Evolutionary conservation across 495 filamentous ascomycete species (phyloP).

Genomic region (Talaromyces wortmannii): DNA sequence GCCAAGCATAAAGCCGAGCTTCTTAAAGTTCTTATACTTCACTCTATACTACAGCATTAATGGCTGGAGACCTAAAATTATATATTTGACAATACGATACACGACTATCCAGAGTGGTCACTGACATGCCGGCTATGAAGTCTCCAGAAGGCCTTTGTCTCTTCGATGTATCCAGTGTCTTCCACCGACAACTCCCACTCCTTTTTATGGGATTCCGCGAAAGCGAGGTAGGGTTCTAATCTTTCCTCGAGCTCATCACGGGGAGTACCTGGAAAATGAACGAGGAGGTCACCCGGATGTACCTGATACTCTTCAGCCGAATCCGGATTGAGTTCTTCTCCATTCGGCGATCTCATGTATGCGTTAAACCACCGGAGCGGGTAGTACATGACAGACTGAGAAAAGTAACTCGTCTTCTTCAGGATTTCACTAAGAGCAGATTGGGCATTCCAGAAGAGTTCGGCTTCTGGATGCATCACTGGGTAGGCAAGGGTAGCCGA

Average conservation of each 20-base stretch:
- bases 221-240: neutral
- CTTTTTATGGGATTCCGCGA: neutral
- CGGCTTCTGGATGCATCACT: constrained; percentile 27
- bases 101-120: no score
- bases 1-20: constrained; percentile 4
- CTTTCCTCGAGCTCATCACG: neutral
- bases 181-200: neutral
- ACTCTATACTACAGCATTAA: no score
- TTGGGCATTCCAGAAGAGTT: constrained; percentile 30
- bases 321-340: neutral
- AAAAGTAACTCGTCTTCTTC: constrained; percentile 20
- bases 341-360: constrained; percentile 6
- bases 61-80: no score
- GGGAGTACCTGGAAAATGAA: neutral
- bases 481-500: constrained; percentile 35
- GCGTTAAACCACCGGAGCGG: constrained; percentile 36
- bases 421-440: constrained; percentile 20
- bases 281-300: neutral
- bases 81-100: no score
- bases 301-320: neutral
- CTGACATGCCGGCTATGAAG: no score
- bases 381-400: neutral
- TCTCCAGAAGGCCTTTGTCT: neutral
- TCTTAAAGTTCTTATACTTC: no score
- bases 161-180: neutral